Evolutionary conservation across 2,329 filamentous ascomycete species (phyloP), one percentile per base, ranked within the genome.

Genomic region (Massarina eburnea): DNA sequence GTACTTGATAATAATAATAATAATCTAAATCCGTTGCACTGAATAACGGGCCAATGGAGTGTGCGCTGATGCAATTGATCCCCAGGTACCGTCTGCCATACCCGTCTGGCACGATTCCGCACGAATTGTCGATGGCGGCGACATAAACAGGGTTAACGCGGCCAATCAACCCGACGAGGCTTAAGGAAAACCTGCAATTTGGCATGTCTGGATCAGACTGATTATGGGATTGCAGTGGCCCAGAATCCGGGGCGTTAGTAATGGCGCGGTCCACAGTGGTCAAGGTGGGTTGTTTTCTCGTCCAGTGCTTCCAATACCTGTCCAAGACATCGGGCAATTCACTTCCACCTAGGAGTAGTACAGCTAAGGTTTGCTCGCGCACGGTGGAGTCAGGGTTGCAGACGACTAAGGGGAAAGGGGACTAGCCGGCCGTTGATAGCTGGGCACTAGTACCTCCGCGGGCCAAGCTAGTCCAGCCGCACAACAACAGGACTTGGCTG

Each of bases 231-330:
- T 35, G 34, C 30, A 33, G 27, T 45, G 54, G 55, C 43, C 60
- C 41, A 61, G 59, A 61, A 49, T 46, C 47, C 44, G 19, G 41
- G 33, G 46, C 17, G 53, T 63, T 62, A 57, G 55, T 64, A 62
- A 65, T 58, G 44, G 20, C 32, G 41, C 24, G 30, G 41, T 41
- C 33, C 39, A 26, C n/a, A 43, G 29, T 47, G 46, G 51, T 49
- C 45, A 19, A 6, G 7, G 14, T 8, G 41, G n/a, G n/a, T n/a
- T n/a, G n/a, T n/a, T n/a, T n/a, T n/a, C n/a, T n/a, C n/a, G n/a
- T n/a, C n/a, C n/a, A n/a, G n/a, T 26, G 10, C 10, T 10, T 26
- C 24, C 6, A 10, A 10, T 26, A 6, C 24, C 10, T 10, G 24
- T 26, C 24, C 24, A 26, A 10, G 24, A 7, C 24, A 6, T 26